Percentiles rank a stretch among this genome's conserved stretches.
phyloP scores from a whole-genome alignment of 371 early-diverging fungal species.

The Actinomortierella wolfii region DNA sequence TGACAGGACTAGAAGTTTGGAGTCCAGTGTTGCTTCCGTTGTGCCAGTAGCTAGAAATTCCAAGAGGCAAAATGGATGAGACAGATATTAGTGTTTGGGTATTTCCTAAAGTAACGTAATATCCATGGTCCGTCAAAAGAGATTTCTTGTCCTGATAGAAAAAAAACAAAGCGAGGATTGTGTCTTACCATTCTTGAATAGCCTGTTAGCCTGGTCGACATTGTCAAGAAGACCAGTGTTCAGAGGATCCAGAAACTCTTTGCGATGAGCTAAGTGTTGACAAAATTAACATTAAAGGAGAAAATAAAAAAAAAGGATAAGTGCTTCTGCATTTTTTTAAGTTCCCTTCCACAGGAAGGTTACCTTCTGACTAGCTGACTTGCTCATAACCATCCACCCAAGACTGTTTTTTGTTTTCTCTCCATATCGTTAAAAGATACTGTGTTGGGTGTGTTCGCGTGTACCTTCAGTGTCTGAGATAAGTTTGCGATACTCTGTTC shows the following conservation, averaged over 20 bases:
- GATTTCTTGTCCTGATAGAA: not conserved
- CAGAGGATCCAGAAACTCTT: constrained; percentile 55
- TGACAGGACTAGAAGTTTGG: constrained; percentile 70
- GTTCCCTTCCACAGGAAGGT: too few species aligned
- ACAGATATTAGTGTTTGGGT: too few species aligned
- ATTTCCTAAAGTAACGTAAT: not conserved
- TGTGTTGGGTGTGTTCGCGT: too few species aligned
- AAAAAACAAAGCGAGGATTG: not conserved
- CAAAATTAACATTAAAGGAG: constrained; percentile 7
- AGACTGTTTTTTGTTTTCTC: too few species aligned
- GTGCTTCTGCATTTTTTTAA: too few species aligned
- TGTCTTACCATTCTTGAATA: constrained; percentile 55
- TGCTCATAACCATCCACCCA: too few species aligned
- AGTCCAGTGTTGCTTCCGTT: constrained; percentile 91
- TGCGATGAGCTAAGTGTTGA: constrained; percentile 46
- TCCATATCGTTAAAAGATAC: too few species aligned
- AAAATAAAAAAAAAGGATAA: not conserved
- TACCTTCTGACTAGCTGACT: too few species aligned
- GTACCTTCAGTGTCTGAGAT: too few species aligned
- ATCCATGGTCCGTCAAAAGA: not conserved
- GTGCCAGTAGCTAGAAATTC: constrained; percentile 62
- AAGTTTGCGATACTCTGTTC: too few species aligned
- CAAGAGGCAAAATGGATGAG: not conserved
- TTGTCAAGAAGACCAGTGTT: constrained; percentile 53
- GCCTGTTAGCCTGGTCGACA: constrained; percentile 58